Evolutionary conservation across 202 grass and related monocot genomes (phyloP), one percentile per base, ranked within the genome.

Genomic region (Zoysia matrella): DNA sequence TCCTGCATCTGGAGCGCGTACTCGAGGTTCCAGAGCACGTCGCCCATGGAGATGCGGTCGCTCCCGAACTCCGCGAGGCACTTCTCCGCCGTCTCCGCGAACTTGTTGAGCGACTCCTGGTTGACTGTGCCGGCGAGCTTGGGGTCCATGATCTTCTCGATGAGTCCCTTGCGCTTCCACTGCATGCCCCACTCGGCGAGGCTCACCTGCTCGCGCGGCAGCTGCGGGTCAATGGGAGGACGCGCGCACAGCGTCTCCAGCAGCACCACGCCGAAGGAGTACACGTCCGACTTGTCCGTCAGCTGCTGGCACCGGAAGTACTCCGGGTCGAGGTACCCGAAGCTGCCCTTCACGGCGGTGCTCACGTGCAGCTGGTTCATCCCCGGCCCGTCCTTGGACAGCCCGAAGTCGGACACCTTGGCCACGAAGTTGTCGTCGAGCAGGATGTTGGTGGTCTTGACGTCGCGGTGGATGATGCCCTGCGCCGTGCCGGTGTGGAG

Each of bases 271-370:
- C 94, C 94, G 85, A 97, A 97, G 0, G 92, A 94, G 92, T 97
- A 97, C 2, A 97, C 94, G 77, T 97, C 94, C 1, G 94, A 97
- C 86, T 97, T 97, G 78, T 97, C 94, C 0, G 94, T 97, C 4
- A 97, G 94, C 86, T 97, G 94, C 90, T 97, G 94, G 90, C 94
- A 94, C 53, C 92, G 82, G 88, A 97, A 97, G 78, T 97, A 94
- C 86, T 97, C 94, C 4, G 90, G 94, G 64, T 97, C 92, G 8
- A 97, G 88, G 83, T 97, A 97, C 10, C 94, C 89, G 72, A 97
- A 97, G 84, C 94, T 97, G 54, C 91, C 94, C 69, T 97, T 94
- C 8, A 97, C 92, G 61, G 88, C 92, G 39, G 94, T 97, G 72
- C 94, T 97, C 58, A 97, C 90, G 81, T 97, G 92, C n/a, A 91